Base-by-base conservation (phyloP, 2,329 filamentous ascomycete genomes). In the Aspergillus sp. region DNA sequence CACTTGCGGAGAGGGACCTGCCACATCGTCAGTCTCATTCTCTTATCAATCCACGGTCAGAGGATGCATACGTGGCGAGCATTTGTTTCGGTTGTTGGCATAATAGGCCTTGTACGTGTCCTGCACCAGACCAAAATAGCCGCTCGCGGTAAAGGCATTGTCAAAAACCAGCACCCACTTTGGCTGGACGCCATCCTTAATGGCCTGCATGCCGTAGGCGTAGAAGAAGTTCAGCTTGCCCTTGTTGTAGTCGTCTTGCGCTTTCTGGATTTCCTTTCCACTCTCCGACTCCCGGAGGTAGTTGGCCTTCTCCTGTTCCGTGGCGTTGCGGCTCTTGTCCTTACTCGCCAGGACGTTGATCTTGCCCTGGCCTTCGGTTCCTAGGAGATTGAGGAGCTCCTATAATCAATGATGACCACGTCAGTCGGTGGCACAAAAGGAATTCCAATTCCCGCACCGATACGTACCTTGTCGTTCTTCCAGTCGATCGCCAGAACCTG, bases 141-240 rank as follows among this genome's bases (percentile, higher is more conserved):
- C 29, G 20, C 16, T 25, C 9, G 43, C 43, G 9, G 43, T 45
- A 16, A 45, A 29, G 21, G 43, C 43, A 16, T 45, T 45, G 43
- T 45, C 43, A 20, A 45, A 45, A 19, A 45, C 23, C 23, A 45
- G 10, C 3, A 29, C 21, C 43, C 43, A 45, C 23, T 45, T 45
- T 2, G 43, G 23, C 43, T 45, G 23, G 21, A 45, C 43, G 6
- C 23, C 23, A 29, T 45, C 43, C 11, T 29, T 29, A 11, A 45
- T 20, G 21, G 43, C 29, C 16, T 45, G 43, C 43, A 45, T 45
- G 14, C 43, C 43, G n/a, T 45, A 45, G 23, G 21, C 23, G 43
- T 45, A 45, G 21, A 45, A 45, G 23, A 45, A 45, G 16, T 45
- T 45, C 23, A 45, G 43, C 21, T 29, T 23, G 6, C 43, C 43